Evolutionary conservation across 2,329 filamentous ascomycete species (phyloP), one percentile per base, ranked within the genome.

Genomic region (Penicillium sp.): DNA sequence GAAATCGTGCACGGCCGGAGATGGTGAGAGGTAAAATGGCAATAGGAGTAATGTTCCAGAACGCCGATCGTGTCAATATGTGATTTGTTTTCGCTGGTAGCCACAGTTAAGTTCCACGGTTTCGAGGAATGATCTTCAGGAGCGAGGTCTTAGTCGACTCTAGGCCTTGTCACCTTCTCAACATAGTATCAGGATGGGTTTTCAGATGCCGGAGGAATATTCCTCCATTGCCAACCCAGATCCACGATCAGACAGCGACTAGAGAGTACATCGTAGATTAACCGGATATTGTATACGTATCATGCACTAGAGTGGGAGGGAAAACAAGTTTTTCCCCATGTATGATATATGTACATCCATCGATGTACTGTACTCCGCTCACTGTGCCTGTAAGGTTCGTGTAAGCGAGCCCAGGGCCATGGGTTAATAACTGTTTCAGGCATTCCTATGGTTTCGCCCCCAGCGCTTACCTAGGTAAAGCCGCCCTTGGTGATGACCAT

Each of bases 1-100:
- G 63, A 65, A 62, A 36, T 45, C 53, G 58, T 58, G 64, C 64
- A 66, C 61, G 60, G 61, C 15, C 57, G 27, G 21, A 51, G 25
- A 11, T 9, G 10, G 4, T n/a, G n/a, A 21, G 16, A 23, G 48
- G 31, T 36, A 48, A 48, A 29, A 40, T 41, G 15, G 13, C 19
- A 40, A 50, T 39, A 45, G 39, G 43, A 57, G 52, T 38, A 47
- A 46, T 48, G 63, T 65, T 65, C 63, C 60, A 63, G 63, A 65
- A 65, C 51, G 63, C 58, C 58, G 64, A 65, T 65, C 64, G 44
- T 56, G 55, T 58, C 48, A 39, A 45, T 51, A 25, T 33, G 31
- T 13, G 31, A 34, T 50, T 54, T 39, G 38, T 49, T 56, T 47
- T 38, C 45, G 50, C 38, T 45, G 52, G 38, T 52, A 36, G 13